Base-by-base conservation (phyloP, 2,329 filamentous ascomycete species). In the Fusarium scirpi region DNA sequence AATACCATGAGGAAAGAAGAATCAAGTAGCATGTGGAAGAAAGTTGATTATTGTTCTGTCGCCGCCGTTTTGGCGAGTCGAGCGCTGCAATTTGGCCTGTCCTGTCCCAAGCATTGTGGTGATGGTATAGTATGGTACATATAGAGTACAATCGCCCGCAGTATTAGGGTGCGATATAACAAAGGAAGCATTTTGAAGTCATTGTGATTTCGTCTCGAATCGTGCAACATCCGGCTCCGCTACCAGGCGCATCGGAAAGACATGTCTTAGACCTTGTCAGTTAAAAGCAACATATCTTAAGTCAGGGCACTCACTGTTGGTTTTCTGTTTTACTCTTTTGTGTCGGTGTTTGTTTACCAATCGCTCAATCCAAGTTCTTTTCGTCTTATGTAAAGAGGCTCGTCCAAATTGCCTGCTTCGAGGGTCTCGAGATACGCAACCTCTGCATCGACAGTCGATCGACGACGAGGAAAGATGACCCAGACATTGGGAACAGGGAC, bases 401-500 rank as follows among this genome's bases (percentile, higher is more conserved):
- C 66, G 16, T 68, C 69, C 32, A 68, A 70, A 27, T 58, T 61
- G 44, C 69, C 69, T 8, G 68, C 49, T 58, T 74, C 67, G 10
- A 74, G 59, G 1, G 60, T 55, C 7, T 32, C 51, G 13, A 72
- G 48, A 25, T 61, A 62, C 30, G 59, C 68, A 20, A 64, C 52
- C 40, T 69, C 65, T 4, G 66, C 48, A 48, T 67, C 63, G 18
- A 62, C 45, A 43, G 61, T 60, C 40, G 70, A 62, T n/a, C 63
- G 64, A 8, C 72, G 67, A 40, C 69, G 72, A 13, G 70, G 59
- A 20, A 67, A 71, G 13, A 55, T 51, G 8, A 69, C 43, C 34
- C 67, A 71, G 11, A 47, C 58, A 46, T 63, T 74, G 29, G 73
- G 72, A 47, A 69, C 66, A 43, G 66, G 47, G 16, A 70, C 65